Evolutionary conservation across 352 stramenopile species (phyloP), one percentile per base, ranked within the genome.

Genomic region (Pythium aristosporum): DNA sequence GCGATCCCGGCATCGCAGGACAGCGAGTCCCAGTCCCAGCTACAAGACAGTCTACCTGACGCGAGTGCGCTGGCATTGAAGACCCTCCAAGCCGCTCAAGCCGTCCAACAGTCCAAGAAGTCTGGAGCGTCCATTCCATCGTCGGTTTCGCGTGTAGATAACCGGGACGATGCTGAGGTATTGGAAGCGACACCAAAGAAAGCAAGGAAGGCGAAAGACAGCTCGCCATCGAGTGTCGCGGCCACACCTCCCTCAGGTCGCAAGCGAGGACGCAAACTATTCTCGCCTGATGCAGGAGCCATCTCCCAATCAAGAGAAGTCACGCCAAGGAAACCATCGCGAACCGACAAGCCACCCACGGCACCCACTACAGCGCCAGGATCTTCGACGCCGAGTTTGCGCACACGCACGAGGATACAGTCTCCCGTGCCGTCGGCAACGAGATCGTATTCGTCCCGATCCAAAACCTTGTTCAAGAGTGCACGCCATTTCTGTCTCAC

Each of bases 401-500:
- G 81, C 51, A 89, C 74, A 13, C 80, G 81, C 41, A 65, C 74
- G 25, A 76, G 73, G 28, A 71, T 72, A 7, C 34, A 86, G 25
- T 87, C 81, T 5, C 72, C 80, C 13, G 58, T 88, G 1, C 80
- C 81, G n/a, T 57, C 55, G 9, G 52, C 47, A 4, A 67, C 74
- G 23, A 71, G 77, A n/a, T 44, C 65, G 7, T 87, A 88, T 11
- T 53, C 52, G 5, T 85, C 84, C 11, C 74, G 80, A 21, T 77
- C 75, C 23, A 79, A 75, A 51, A 82, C 78, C 10, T 56, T 91
- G 13, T 91, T 92, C 49, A 88, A 84, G 72, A 78, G 78, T 63
- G 89, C 87, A 36, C 87, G 83, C 37, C 76, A 90, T 51, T 93
- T 93, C 68, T 89, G 81, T 37, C 60, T 93, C 59, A 90, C 84